These are phyloP conservation scores for Aspergillus candidus DNA, from an alignment of 2,329 filamentous ascomycete genomes.

Conservation along the genomic window DNA sequence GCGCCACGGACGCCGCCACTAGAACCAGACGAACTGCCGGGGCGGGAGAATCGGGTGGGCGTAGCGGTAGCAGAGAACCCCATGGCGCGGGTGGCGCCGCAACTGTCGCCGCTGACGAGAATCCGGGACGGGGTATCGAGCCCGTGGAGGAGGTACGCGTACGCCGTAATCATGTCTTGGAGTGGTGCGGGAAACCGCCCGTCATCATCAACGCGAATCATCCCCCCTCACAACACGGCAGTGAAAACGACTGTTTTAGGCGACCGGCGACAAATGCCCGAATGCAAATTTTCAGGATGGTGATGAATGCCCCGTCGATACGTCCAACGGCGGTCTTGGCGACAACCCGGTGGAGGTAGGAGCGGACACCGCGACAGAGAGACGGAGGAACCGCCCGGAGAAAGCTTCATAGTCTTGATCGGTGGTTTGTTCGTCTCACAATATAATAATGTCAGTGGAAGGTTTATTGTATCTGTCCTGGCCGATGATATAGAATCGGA, in stretches of 20 bases:
- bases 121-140: constrained; percentile 17
- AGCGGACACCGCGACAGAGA: no score
- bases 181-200: constrained; percentile 10
- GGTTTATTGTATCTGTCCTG: no score
- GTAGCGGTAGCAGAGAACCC: constrained; percentile 18
- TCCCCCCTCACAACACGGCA: constrained; percentile 7
- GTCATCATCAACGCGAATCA: constrained; percentile 10
- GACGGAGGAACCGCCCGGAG: no score
- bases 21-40: constrained; percentile 12
- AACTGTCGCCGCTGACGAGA: constrained; percentile 17
- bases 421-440: no score
- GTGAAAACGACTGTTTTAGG: constrained; percentile 8
- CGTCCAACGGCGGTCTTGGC: constrained; percentile 12
- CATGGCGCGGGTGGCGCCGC: constrained; percentile 15
- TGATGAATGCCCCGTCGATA: constrained; percentile 9
- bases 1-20: constrained; percentile 11
- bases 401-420: no score
- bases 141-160: constrained; percentile 15
- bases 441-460: no score
- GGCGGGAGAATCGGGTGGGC: constrained; percentile 1
- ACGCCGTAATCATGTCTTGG: constrained; percentile 20
- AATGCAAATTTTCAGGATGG: constrained; percentile 6
- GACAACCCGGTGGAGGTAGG: background rate
- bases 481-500: no score
- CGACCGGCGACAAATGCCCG: constrained; percentile 5